phyloP scores from a whole-genome alignment of 2,329 filamentous ascomycete species.

The Polychaeton citri region DNA sequence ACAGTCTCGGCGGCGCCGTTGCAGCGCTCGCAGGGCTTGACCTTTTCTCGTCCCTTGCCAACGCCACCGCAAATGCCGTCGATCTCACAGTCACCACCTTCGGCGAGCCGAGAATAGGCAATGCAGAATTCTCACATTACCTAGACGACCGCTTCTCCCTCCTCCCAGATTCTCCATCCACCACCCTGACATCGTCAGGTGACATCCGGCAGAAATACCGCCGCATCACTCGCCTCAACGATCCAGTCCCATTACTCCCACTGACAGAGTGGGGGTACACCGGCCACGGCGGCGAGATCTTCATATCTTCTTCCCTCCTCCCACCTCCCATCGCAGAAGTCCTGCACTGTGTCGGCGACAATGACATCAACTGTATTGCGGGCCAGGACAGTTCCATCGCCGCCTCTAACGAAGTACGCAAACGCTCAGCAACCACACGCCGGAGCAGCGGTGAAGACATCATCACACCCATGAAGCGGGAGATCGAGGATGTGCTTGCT shows the following conservation, averaged over 20 bases:
- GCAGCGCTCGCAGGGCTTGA: slow-evolving; percentile 79
- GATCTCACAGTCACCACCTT: slow-evolving; percentile 74
- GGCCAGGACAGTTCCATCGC: slow-evolving; percentile 34
- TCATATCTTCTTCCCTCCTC: slow-evolving; percentile 59
- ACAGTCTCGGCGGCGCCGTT: slow-evolving; percentile 85
- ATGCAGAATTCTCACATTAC: slow-evolving; percentile 38
- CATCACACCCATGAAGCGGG: slow-evolving; percentile 11
- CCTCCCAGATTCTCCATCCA: too few relatives aligned
- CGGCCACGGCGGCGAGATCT: slow-evolving; percentile 78
- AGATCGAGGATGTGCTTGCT: slow-evolving; percentile 19
- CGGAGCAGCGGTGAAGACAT: slow-evolving; percentile 4
- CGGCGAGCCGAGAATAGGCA: slow-evolving; percentile 63
- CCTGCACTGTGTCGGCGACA: slow-evolving; percentile 55
- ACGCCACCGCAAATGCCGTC: slow-evolving; percentile 35
- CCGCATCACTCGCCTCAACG: slow-evolving; percentile 71
- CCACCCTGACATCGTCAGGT: slow-evolving; percentile 15
- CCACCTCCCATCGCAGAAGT: slow-evolving; percentile 58
- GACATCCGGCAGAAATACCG: slow-evolving; percentile 40
- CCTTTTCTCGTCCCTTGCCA: slow-evolving; percentile 27
- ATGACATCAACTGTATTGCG: slow-evolving; percentile 59
- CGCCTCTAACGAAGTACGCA: slow-evolving; percentile 1
- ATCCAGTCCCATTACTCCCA: slow-evolving; percentile 81
- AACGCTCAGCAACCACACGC: neutral
- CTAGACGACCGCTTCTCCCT: slow-evolving; percentile 39
- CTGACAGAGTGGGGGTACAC: slow-evolving; percentile 77